A percentile compares a stretch with the other conserved stretches of the same genome.
Conservation (phyloP, 2,329 filamentous ascomycete species). For the Penicillium sp. region DNA sequence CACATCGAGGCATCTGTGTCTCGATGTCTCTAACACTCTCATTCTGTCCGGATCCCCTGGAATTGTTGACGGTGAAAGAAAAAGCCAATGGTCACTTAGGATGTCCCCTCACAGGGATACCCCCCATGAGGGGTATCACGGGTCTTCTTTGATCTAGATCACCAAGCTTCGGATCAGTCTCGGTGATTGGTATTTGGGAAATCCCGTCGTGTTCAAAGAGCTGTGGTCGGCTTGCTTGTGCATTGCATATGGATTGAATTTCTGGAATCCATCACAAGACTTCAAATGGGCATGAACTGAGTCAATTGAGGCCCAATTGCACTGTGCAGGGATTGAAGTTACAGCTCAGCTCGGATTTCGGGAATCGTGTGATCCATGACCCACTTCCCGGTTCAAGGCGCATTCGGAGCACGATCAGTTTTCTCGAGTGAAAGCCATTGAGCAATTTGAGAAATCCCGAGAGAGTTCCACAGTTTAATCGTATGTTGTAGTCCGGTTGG, state of each 20-base stretch:
- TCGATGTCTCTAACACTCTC: background rate
- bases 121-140: background rate
- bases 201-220: background rate
- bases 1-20: background rate
- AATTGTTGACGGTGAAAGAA: background rate
- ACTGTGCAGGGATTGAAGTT: background rate
- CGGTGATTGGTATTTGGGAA: background rate
- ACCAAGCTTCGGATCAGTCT: background rate
- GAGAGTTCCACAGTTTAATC: too few species aligned
- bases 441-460: too few species aligned
- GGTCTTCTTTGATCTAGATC: background rate
- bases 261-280: background rate
- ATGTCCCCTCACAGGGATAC: background rate
- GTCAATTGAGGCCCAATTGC: background rate
- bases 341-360: too few species aligned
- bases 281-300: background rate
- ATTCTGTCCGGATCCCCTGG: background rate
- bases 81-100: background rate
- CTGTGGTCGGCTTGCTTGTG: too few species aligned
- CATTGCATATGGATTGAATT: too few species aligned
- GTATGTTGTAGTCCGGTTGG: too few species aligned
- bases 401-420: too few species aligned
- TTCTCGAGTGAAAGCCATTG: too few species aligned
- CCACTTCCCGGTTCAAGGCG: too few species aligned
- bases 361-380: too few species aligned